Base-by-base conservation (phyloP, 2,329 filamentous ascomycete genomes). In the Ophioceras dolichostomum region DNA sequence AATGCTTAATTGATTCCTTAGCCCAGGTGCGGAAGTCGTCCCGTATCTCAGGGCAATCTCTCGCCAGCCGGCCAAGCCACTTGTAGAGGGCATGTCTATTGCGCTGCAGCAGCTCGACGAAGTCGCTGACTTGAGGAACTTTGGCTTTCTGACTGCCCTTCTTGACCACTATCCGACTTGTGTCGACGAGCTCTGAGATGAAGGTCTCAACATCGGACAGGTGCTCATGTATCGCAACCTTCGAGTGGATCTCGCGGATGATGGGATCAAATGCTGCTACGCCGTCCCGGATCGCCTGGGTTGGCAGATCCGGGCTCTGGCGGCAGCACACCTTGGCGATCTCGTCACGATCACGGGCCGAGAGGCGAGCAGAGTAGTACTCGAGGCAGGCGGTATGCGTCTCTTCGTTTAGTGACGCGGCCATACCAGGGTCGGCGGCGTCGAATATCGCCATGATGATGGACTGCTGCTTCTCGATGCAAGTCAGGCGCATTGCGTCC, bases 181-280 rank as follows among this genome's bases (percentile, higher is more conserved):
- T 61, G 43, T 75, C 73, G 53, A 91, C 73, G 40, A 88, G 70
- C 44, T 87, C 83, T 5, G 72, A 70, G 17, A 88, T 52, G 48
- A 91, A 87, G 9, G 60, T 63, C 51, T 88, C 76, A 2, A 73
- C 62, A 26, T 83, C 76, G 27, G 68, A 67, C 6, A 89, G 56
- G 16, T 83, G 81, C 28, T 76, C 76, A 24, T 73, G 74, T 5
- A 89, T 65, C 48, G 88, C 79, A 18, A 87, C 70, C 2, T 72
- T 70, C 38, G 82, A 71, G 52, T 89, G 84, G 6, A 88, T 63
- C 3, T 67, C 61, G 17, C 83, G 69, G 39, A 91, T 84, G 41
- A 87, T 75, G 0, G 81, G 81, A 37, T 87, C 83, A 45, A 83
- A 84, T 2, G 79, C 77, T 1, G 68, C 62, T 5, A 87, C 70